Base-by-base conservation (phyloP, 345 rosid genomes). In the Salix viminalis region DNA sequence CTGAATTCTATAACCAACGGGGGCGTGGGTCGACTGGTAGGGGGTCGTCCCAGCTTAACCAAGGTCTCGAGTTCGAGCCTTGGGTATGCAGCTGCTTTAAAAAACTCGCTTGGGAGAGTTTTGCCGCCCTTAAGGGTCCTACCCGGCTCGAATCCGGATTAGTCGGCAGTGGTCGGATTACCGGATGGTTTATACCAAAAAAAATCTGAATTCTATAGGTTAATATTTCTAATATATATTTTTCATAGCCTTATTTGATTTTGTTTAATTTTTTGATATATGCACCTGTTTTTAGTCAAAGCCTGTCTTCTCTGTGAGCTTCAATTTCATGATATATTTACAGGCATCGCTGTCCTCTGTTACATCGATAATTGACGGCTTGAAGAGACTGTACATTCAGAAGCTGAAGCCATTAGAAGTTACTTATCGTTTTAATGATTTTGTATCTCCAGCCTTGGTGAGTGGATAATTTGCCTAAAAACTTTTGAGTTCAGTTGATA, bases 331-430 rank as follows among this genome's bases (percentile, higher is more conserved):
- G 30, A 39, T 21, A 54, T 76, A 6, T 75, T 77, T 48, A 41
- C 90, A 92, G 94, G 77, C 93, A 69, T 71, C 99, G 68, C 78
- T 89, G 78, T 89, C 97, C 76, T 81, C 97, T 23, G 98, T 96
- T 74, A 93, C 99, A 78, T 96, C 98, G 70, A 91, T 93, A 75
- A 76, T 90, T 71, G 99, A 96, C 81, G 99, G 99, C 66, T 76
- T 93, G 85, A 96, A 96, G 91, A 89, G 84, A 85, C 82, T 93
- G 83, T 92, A 96, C 77, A 83, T 93, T 75, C 92, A 96, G 81
- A 96, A 91, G 86, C 84, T 93, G 84, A 93, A 92, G 83, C 99
- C 99, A 61, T 84, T 93, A 61, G 98, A 96, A 91, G 91, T 84
- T 75, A 75, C 97, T 36, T 93, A 96, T 79, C 94, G 66, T 68